phyloP scores from a whole-genome alignment of 805 yeast genomes.

The Candida pseudoglaebosa region DNA sequence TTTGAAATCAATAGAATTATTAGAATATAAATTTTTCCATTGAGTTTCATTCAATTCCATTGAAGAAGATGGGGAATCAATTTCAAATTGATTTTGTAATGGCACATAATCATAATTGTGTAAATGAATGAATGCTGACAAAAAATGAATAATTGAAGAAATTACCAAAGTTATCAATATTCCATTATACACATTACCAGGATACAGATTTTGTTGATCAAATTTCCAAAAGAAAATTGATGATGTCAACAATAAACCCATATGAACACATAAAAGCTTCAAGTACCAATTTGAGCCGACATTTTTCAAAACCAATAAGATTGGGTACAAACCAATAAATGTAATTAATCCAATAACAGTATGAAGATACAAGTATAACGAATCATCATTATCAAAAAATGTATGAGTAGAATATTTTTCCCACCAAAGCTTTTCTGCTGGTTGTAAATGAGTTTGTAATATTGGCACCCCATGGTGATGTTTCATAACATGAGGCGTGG shows the following conservation, averaged over 20 bases:
- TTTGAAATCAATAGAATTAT: background rate
- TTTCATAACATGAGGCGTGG: slow-evolving; percentile 28
- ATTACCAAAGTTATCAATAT: slow-evolving; percentile 61
- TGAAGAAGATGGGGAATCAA: slow-evolving; percentile 1
- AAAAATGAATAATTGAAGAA: slow-evolving; percentile 50
- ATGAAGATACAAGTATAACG: slow-evolving; percentile 54
- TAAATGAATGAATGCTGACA: slow-evolving; percentile 42
- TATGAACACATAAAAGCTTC: slow-evolving; percentile 51
- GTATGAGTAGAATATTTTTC: slow-evolving; percentile 72
- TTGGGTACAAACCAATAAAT: slow-evolving; percentile 60
- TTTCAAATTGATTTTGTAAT: background rate
- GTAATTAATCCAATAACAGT: slow-evolving; percentile 40
- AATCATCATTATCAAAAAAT: slow-evolving; percentile 53
- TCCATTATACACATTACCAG: slow-evolving; percentile 66
- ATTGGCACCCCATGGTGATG: slow-evolving; percentile 74
- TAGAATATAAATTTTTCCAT: background rate
- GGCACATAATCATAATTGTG: background rate
- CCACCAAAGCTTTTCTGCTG: slow-evolving; percentile 78
- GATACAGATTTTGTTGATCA: slow-evolving; percentile 47
- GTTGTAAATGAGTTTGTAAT: slow-evolving; percentile 58
- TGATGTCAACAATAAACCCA: slow-evolving; percentile 44
- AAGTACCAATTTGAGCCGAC: slow-evolving; percentile 53
- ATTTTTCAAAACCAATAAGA: slow-evolving; percentile 60
- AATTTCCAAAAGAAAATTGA: slow-evolving; percentile 24
- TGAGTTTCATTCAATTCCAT: slow-evolving; percentile 2